Evolutionary conservation across 2,329 filamentous ascomycete genomes (phyloP).

Genomic region (Penicillium glabrum): DNA sequence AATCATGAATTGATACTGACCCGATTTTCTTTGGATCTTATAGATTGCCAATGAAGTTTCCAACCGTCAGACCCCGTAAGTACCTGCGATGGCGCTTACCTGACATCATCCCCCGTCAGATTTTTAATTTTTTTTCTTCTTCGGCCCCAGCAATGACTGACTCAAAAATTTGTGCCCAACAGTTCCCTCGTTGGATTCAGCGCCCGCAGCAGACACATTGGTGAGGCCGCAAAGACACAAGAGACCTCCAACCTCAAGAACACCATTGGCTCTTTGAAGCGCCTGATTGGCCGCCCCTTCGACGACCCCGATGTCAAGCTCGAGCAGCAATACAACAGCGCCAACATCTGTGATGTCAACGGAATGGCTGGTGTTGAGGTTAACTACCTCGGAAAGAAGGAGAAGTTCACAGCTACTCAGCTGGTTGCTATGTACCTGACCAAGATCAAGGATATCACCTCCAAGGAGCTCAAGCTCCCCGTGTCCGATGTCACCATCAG

Average conservation of each 20-base stretch:
- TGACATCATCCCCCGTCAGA: constrained; percentile 14
- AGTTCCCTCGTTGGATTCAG: constrained; percentile 95
- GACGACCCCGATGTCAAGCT: constrained; percentile 89
- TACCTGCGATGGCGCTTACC: constrained; percentile 30
- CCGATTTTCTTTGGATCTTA: constrained; percentile 10
- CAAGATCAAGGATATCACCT: constrained; percentile 88
- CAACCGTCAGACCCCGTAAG: constrained; percentile 96
- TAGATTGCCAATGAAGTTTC: constrained; percentile 99
- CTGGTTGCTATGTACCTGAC: constrained; percentile 92
- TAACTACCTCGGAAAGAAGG: constrained; percentile 88
- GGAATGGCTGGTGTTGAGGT: constrained; percentile 96
- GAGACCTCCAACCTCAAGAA: constrained; percentile 99
- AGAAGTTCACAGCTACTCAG: constrained; percentile 92
- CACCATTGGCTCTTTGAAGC: constrained; percentile 90
- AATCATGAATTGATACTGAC: constrained; percentile 10
- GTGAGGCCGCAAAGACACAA: constrained; percentile 95
- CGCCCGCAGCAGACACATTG: constrained; percentile 88
- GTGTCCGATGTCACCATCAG: constrained; percentile 93
- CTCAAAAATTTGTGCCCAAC: constrained; percentile 16
- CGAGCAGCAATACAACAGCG: constrained; percentile 88
- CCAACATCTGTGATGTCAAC: constrained; percentile 81
- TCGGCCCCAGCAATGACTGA: constrained; percentile 12
- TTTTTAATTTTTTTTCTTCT: background rate
- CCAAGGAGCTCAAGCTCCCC: constrained; percentile 82
- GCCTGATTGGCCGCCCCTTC: constrained; percentile 82